A percentile compares a stretch with the other conserved stretches of the same genome.
Evolutionary conservation across 306 rosid species (phyloP).

Genomic region (Prunus mira): DNA sequence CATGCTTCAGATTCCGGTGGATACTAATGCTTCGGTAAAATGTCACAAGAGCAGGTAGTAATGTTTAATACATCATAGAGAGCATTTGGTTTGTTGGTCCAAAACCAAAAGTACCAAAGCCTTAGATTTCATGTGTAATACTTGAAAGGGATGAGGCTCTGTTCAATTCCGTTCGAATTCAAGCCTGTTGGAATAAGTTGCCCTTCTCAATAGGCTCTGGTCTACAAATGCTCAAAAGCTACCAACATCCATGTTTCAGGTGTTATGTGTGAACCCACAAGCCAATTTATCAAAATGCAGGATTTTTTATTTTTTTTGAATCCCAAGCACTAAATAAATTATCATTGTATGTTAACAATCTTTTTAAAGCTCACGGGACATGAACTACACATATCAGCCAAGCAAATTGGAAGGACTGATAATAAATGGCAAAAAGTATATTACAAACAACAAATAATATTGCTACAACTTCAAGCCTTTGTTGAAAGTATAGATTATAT

Average conservation of each 20-base stretch:
- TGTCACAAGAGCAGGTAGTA: neutral
- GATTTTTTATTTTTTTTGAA: neutral
- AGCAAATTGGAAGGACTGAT: neutral
- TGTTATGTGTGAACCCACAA: neutral
- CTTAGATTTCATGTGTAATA: constrained; percentile 5
- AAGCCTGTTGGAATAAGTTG: too few relatives aligned
- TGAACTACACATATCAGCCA: constrained; percentile 1
- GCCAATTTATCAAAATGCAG: neutral
- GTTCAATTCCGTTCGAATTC: neutral
- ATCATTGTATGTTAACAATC: neutral
- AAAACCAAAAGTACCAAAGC: neutral
- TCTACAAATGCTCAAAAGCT: too few relatives aligned
- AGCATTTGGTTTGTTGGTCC: constrained; percentile 7
- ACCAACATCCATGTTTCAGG: too few relatives aligned
- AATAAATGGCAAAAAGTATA: constrained; percentile 5
- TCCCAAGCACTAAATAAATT: constrained; percentile 4
- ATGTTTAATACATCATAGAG: neutral
- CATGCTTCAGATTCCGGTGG: constrained; percentile 6
- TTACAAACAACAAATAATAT: constrained; percentile 9
- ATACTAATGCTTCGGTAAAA: neutral
- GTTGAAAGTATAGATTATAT: neutral
- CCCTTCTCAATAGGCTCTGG: too few relatives aligned
- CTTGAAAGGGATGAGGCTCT: neutral
- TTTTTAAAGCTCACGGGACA: neutral
- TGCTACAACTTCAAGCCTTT: constrained; percentile 8